Base-by-base conservation (phyloP, 352 stramenopile species). In the Globisporangium lucens region DNA sequence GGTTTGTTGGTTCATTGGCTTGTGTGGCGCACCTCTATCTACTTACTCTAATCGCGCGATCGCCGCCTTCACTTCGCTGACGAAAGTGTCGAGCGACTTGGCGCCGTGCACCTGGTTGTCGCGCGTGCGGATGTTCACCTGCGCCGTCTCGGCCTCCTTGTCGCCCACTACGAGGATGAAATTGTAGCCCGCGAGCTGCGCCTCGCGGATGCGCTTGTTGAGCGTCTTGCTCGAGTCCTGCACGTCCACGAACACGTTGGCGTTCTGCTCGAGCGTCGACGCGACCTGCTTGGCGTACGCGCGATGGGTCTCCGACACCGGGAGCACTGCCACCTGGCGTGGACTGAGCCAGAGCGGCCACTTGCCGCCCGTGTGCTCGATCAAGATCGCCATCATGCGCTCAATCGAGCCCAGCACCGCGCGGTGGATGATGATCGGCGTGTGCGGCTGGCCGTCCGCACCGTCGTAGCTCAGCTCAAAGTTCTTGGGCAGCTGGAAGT, bases 311-410 rank as follows among this genome's bases (percentile, higher is more conserved):
- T 91, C 83, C 0, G 86, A 72, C 62, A 94, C 85, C 2, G 84
- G 85, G 17, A 95, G 38, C n/a, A 95, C 83, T 0, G 85, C 85
- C 33, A 94, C 82, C 57, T 95, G 88, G 61, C 88, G 85, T 41
- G 88, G 88, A 43, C 76, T 91, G 41, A 99, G 82, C 97, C 97
- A 99, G n/a, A 99, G 78, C 22, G 97, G 97, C 79, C 98, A 98
- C 71, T 99, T 97, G 62, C 97, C 97, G 47, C 89, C 90, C 62
- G 90, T 98, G 75, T 98, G 97, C 76, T 99, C 97, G 66, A 98
- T 97, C 29, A 99, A 75, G 63, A 99, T 98, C 59, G 95, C 97
- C 87, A 99, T 99, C 88, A 99, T 99, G 55, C 97, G 91, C 82
- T 99, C 97, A 62, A 99, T 90, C 24, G 95, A 99, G 55, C 97